A percentile compares a stretch with the other conserved stretches of the same genome.
These are phyloP conservation scores for Aquilaria agallochum DNA, from an alignment of 441 rosid species.

Conservation along the genomic window DNA sequence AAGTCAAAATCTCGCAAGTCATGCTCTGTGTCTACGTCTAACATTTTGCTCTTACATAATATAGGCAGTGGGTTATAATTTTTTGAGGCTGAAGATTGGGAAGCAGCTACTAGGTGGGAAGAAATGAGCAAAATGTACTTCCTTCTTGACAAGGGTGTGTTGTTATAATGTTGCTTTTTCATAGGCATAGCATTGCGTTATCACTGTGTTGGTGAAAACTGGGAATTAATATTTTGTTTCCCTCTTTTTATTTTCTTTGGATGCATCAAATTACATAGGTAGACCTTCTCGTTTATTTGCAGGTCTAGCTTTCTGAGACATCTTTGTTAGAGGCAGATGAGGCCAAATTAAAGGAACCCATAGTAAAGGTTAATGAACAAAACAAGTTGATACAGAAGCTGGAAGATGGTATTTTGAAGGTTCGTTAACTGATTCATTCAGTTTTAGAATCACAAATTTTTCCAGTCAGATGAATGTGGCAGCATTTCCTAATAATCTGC, in stretches of 20 bases:
- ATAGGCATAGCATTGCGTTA: no score
- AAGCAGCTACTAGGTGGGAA: slow-evolving; percentile 86
- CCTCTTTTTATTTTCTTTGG: no score
- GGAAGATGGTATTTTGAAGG: slow-evolving; percentile 98
- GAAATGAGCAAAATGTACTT: slow-evolving; percentile 99
- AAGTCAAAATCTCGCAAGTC: slow-evolving; percentile 99
- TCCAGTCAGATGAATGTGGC: slow-evolving; percentile 10
- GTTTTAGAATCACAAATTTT: slow-evolving; percentile 1
- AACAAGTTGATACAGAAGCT: slow-evolving; percentile 87
- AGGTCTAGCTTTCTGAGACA: slow-evolving; percentile 88
- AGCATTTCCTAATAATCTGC: background rate
- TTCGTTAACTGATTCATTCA: slow-evolving; percentile 27
- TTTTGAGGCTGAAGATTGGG: slow-evolving; percentile 99
- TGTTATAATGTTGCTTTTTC: background rate
- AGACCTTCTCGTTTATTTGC: slow-evolving; percentile 7
- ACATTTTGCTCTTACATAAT: slow-evolving; percentile 13
- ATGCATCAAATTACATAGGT: no score
- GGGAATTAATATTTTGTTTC: no score
- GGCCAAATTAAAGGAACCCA: slow-evolving; percentile 66
- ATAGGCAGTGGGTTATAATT: slow-evolving; percentile 98
- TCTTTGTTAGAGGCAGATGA: slow-evolving; percentile 81
- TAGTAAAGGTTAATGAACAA: slow-evolving; percentile 73
- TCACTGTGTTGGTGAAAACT: no score
- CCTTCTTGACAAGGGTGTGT: slow-evolving; percentile 81
- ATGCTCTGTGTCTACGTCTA: slow-evolving; percentile 11